phyloP scores from a whole-genome alignment of 495 filamentous ascomycete species.

The Lophiostoma macrostomum region DNA sequence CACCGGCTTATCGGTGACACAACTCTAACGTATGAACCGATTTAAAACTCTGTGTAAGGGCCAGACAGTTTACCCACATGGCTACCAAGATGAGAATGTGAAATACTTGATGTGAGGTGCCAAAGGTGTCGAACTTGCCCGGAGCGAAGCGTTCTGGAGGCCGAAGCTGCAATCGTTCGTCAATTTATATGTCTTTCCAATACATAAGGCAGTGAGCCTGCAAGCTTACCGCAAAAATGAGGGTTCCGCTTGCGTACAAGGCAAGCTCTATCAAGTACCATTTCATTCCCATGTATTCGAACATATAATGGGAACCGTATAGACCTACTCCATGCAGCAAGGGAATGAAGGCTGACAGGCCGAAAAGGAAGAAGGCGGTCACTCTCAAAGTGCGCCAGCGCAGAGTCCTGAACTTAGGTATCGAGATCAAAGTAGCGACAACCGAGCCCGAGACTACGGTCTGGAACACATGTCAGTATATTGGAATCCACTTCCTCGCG shows the following conservation, averaged over 20 bases:
- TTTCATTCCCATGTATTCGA: background rate
- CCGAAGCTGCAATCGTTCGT: background rate
- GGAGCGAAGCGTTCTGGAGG: background rate
- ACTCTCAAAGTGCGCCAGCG: background rate
- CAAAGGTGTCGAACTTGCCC: background rate
- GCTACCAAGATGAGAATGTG: background rate
- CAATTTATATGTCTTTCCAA: background rate
- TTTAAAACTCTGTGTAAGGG: background rate
- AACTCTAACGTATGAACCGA: background rate
- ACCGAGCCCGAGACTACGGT: constrained; percentile 3
- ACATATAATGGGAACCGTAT: background rate
- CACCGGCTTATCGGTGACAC: background rate
- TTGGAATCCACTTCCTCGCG: background rate
- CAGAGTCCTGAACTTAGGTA: background rate
- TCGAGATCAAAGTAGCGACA: constrained; percentile 2
- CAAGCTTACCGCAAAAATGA: background rate
- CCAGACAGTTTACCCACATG: background rate
- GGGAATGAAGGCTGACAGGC: background rate
- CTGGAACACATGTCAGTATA: constrained; percentile 3
- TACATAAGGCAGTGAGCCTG: background rate
- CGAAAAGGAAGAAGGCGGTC: background rate
- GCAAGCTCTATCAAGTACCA: background rate
- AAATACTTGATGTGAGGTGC: background rate
- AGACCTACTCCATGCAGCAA: background rate
- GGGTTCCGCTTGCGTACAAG: background rate